phyloP scores from a whole-genome alignment of 164 flowering plant genomes.

The Hamamelis virginiana region DNA sequence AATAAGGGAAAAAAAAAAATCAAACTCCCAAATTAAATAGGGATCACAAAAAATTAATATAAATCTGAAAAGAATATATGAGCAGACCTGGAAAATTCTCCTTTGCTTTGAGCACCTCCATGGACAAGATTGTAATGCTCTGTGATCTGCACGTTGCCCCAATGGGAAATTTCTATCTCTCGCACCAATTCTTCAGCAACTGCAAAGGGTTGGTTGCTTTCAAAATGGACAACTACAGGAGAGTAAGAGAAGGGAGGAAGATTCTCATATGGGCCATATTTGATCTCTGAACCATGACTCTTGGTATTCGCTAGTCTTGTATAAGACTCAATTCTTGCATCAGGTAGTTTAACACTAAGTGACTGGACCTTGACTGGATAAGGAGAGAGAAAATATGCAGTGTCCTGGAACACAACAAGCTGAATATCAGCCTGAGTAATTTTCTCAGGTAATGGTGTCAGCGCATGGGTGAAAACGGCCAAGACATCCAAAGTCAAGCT shows the following conservation, averaged over 20 bases:
- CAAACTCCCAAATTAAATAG: neutral
- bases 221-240: conserved; percentile 73
- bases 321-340: conserved; percentile 74
- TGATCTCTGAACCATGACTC: conserved; percentile 75
- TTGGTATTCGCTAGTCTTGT: conserved; percentile 72
- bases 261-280: conserved; percentile 84
- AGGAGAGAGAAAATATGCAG: conserved; percentile 76
- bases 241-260: conserved; percentile 65
- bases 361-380: conserved; percentile 70
- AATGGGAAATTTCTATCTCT: conserved; percentile 92
- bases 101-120: conserved; percentile 80
- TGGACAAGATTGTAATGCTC: conserved; percentile 81
- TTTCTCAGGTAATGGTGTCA: conserved; percentile 85
- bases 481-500: conserved; percentile 58
- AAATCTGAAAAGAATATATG: neutral
- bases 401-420: conserved; percentile 76
- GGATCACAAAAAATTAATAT: neutral
- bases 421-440: conserved; percentile 83
- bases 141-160: conserved; percentile 91
- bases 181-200: conserved; percentile 77
- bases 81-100: conserved; percentile 88
- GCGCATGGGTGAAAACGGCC: conserved; percentile 61
- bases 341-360: conserved; percentile 64
- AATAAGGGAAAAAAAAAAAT: conserved; percentile 3
- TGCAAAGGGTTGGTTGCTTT: conserved; percentile 70